These are phyloP conservation scores for Penicillium sp. DNA, from an alignment of 2,329 filamentous ascomycete genomes.

Conservation along the genomic window DNA sequence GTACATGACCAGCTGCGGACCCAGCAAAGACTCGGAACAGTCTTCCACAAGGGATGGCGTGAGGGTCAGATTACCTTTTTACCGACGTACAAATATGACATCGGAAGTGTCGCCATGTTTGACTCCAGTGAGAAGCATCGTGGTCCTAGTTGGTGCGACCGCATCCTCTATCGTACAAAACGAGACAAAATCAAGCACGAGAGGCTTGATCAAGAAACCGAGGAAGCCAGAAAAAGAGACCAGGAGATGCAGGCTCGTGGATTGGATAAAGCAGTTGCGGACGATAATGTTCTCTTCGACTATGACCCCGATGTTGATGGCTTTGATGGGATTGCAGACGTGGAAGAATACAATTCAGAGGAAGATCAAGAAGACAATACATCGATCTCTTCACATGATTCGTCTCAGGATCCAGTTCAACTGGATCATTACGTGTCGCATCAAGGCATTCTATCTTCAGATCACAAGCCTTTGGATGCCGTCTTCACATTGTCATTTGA, in stretches of 20 bases:
- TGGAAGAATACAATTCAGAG: slow-evolving; percentile 56
- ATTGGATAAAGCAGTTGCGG: slow-evolving; percentile 64
- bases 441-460: slow-evolving; percentile 82
- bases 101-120: slow-evolving; percentile 86
- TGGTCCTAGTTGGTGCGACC: slow-evolving; percentile 93
- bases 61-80: slow-evolving; percentile 85
- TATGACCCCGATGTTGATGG: slow-evolving; percentile 80
- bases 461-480: slow-evolving; percentile 87
- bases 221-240: slow-evolving; percentile 64
- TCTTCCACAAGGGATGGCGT: slow-evolving; percentile 85
- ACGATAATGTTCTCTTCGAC: slow-evolving; percentile 80
- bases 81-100: slow-evolving; percentile 95
- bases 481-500: slow-evolving; percentile 81
- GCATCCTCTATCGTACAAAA: slow-evolving; percentile 78
- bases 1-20: slow-evolving; percentile 81
- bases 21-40: slow-evolving; percentile 67
- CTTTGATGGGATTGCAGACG: slow-evolving; percentile 36
- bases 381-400: slow-evolving; percentile 24
- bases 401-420: slow-evolving; percentile 46
- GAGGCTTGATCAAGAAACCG: slow-evolving; percentile 56
- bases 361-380: slow-evolving; percentile 42
- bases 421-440: slow-evolving; percentile 76
- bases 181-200: slow-evolving; percentile 63
- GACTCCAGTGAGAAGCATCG: slow-evolving; percentile 93
- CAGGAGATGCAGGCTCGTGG: slow-evolving; percentile 80